Conservation (phyloP, 2,329 filamentous ascomycete species). For the Talaromyces sp. region DNA sequence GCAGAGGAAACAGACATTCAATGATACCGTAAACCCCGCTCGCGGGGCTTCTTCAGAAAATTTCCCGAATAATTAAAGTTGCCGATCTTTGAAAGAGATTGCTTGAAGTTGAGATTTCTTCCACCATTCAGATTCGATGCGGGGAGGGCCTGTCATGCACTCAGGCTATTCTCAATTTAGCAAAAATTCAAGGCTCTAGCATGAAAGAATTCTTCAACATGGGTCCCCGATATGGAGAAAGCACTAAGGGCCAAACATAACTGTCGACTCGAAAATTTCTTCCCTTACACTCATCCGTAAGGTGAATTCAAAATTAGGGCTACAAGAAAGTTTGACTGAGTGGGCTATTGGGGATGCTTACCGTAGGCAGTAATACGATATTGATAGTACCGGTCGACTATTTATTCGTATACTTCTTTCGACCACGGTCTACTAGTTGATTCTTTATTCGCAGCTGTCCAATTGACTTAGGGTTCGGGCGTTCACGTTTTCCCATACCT, state of each 20-base stretch:
- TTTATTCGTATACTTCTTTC: background rate
- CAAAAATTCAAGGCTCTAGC: background rate
- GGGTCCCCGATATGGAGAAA: background rate
- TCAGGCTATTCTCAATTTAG: background rate
- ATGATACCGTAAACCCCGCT: background rate
- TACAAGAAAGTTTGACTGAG: background rate
- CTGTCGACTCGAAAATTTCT: too few relatives aligned
- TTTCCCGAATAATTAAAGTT: background rate
- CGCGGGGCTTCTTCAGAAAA: background rate
- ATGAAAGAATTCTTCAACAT: background rate
- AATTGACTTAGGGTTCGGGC: background rate
- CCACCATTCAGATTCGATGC: background rate
- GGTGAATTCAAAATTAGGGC: background rate
- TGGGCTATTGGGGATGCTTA: background rate
- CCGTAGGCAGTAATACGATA: too few relatives aligned
- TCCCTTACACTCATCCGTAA: too few relatives aligned
- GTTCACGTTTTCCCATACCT: background rate
- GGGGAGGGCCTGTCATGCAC: background rate
- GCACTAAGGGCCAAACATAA: background rate
- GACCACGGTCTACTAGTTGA: background rate
- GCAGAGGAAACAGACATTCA: background rate
- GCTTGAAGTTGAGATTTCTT: background rate
- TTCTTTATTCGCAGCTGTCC: background rate
- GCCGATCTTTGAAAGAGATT: background rate
- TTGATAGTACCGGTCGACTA: too few relatives aligned